Evolutionary conservation across 106 monocot species (phyloP).

Genomic region (Dendrobium catenatum): DNA sequence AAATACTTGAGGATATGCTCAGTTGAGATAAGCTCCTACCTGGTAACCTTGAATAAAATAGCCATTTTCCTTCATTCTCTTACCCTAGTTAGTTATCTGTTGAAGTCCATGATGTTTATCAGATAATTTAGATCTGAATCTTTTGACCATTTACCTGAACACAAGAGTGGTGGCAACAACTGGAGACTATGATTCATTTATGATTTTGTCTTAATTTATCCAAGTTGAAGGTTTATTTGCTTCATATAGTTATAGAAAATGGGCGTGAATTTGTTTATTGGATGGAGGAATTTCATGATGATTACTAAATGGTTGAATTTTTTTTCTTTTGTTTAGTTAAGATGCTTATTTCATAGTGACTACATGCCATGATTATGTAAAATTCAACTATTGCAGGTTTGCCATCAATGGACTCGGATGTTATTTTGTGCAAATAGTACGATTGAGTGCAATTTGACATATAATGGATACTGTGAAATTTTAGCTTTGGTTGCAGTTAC

Average conservation of each 20-base stretch:
- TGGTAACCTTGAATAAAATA: slow-evolving; percentile 23
- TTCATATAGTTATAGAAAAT: neutral
- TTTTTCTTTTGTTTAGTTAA: neutral
- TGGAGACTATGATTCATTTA: neutral
- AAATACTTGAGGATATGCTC: slow-evolving; percentile 93
- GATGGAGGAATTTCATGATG: neutral
- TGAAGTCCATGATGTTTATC: neutral
- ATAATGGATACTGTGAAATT: neutral
- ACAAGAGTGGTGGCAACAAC: neutral
- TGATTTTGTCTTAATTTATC: neutral
- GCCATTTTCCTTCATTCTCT: neutral
- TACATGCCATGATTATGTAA: neutral
- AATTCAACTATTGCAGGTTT: neutral
- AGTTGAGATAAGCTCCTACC: slow-evolving; percentile 86
- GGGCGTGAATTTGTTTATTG: neutral
- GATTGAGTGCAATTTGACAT: neutral
- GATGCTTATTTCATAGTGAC: neutral
- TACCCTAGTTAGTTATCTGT: neutral
- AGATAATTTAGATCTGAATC: neutral
- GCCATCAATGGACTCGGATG: neutral
- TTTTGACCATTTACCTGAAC: neutral
- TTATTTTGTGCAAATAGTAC: neutral
- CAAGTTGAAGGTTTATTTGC: neutral
- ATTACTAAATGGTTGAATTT: neutral
- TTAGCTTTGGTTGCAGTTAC: neutral